phyloP scores from a whole-genome alignment of 2,329 filamentous ascomycete species.

The Microsporum canis region DNA sequence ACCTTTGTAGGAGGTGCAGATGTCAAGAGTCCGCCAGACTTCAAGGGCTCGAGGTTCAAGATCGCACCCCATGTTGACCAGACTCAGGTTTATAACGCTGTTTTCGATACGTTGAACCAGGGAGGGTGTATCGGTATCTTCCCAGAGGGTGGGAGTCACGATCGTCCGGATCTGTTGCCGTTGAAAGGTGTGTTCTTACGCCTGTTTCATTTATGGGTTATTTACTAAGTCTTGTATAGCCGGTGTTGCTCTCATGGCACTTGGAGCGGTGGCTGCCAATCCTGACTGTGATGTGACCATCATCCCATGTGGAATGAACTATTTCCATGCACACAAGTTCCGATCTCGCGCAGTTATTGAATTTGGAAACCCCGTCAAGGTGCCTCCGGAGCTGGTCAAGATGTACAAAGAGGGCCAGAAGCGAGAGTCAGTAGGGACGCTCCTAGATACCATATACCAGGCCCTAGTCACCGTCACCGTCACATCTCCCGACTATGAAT shows the following conservation, averaged over 20 bases:
- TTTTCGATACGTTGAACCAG: slow-evolving; percentile 69
- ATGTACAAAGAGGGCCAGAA: slow-evolving; percentile 75
- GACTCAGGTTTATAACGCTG: slow-evolving; percentile 82
- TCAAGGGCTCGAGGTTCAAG: slow-evolving; percentile 71
- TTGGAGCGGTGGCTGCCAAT: slow-evolving; percentile 74
- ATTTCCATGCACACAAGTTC: slow-evolving; percentile 98
- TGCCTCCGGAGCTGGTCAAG: slow-evolving; percentile 69
- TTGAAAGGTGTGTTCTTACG: slow-evolving; percentile 51
- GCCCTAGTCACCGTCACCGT: slow-evolving; percentile 80
- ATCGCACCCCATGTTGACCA: slow-evolving; percentile 89
- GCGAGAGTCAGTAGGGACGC: slow-evolving; percentile 72
- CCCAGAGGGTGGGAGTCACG: slow-evolving; percentile 91
- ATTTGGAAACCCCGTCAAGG: slow-evolving; percentile 80
- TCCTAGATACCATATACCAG: slow-evolving; percentile 79
- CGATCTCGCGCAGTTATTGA: slow-evolving; percentile 90
- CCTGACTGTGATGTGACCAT: slow-evolving; percentile 86
- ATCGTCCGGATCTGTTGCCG: slow-evolving; percentile 80
- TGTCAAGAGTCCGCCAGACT: slow-evolving; percentile 45
- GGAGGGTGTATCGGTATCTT: slow-evolving; percentile 94
- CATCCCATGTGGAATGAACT: slow-evolving; percentile 97
- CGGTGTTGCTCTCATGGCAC: slow-evolving; percentile 93
- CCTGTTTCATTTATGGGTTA: neutral
- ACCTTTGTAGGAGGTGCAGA: slow-evolving; percentile 47
- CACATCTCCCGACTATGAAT: slow-evolving; percentile 87
- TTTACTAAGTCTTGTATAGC: slow-evolving; percentile 38